Evolutionary conservation across 257 asterid species (phyloP), one percentile per base, ranked within the genome.

Genomic region (Nicotiana paniculata): DNA sequence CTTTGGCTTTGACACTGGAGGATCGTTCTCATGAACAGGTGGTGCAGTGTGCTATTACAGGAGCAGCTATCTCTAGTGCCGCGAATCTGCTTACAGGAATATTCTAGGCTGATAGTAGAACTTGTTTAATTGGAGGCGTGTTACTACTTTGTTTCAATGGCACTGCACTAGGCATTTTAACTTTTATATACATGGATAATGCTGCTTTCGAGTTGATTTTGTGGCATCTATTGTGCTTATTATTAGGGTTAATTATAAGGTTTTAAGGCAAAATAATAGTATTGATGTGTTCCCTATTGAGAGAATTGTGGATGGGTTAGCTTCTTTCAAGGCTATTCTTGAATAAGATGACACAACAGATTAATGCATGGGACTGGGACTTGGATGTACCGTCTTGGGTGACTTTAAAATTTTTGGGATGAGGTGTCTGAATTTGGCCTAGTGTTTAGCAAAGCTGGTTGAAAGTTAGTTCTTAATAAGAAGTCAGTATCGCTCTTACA

Each of bases 61-160:
- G 99, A 28, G 99, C 99, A 24, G 99, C 99, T 4, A 86, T 95
- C 75, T 92, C 99, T 12, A 83, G 96, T 9, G 98, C 97, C 0
- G 98, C 98, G 0, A 93, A 93, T 89, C 91, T 93, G 84, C 96
- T 93, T 54, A 86, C 91, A 0, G 97, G 98, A 81, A 90, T 93
- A 67, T 92, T 95, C 83, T 93, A 86, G 88, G 70, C 61, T 30
- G 4, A 48, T 43, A 43, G 1, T 26, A 48, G 61, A 12, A 13
- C 48, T 12, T 24, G 24, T 24, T 35, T 21, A 68, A 26, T 18
- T 13, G 26, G 55, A 37, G 17, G 17, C 30, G 37, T 68, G 35
- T 43, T 48, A 24, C 61, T 24, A 21, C 2, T 13, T 2, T 13
- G 24, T 26, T 74, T 6, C 4, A 9, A 48, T 48, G 78, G 62